A percentile compares a stretch with the other conserved stretches of the same genome.
phyloP scores from a whole-genome alignment of 768 basidiomycete species.

The Pholiota microspora region DNA sequence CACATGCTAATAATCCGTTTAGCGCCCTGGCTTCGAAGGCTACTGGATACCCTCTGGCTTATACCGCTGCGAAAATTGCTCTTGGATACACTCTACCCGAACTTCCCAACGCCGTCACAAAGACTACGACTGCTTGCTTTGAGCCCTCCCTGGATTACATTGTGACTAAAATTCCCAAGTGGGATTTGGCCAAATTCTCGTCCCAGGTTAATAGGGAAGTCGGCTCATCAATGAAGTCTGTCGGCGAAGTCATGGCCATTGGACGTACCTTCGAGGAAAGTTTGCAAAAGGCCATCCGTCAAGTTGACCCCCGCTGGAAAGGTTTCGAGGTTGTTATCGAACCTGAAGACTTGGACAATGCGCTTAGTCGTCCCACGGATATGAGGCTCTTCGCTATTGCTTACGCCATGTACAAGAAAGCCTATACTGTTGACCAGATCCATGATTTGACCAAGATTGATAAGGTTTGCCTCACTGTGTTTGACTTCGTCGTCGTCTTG shows the following conservation, averaged over 20 bases:
- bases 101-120: slow-evolving; percentile 97
- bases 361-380: slow-evolving; percentile 84
- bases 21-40: slow-evolving; percentile 98
- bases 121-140: slow-evolving; percentile 98
- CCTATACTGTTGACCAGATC: slow-evolving; percentile 85
- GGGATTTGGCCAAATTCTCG: slow-evolving; percentile 98
- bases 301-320: slow-evolving; percentile 94
- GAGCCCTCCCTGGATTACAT: slow-evolving; percentile 99
- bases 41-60: slow-evolving; percentile 97
- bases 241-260: slow-evolving; percentile 99
- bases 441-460: slow-evolving; percentile 98
- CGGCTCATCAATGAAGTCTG: slow-evolving; percentile 98
- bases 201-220: slow-evolving; percentile 91
- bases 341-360: slow-evolving; percentile 81
- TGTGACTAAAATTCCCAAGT: slow-evolving; percentile 99
- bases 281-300: slow-evolving; percentile 96
- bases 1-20: not conserved
- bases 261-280: slow-evolving; percentile 99
- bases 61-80: slow-evolving; percentile 98
- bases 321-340: slow-evolving; percentile 96
- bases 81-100: slow-evolving; percentile 97
- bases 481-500: not conserved
- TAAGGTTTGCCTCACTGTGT: slow-evolving; percentile 52
- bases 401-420: slow-evolving; percentile 94
- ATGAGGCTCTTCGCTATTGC: slow-evolving; percentile 96